Conservation (phyloP, 208 protist species). For the Naegleria gruberi region DNA sequence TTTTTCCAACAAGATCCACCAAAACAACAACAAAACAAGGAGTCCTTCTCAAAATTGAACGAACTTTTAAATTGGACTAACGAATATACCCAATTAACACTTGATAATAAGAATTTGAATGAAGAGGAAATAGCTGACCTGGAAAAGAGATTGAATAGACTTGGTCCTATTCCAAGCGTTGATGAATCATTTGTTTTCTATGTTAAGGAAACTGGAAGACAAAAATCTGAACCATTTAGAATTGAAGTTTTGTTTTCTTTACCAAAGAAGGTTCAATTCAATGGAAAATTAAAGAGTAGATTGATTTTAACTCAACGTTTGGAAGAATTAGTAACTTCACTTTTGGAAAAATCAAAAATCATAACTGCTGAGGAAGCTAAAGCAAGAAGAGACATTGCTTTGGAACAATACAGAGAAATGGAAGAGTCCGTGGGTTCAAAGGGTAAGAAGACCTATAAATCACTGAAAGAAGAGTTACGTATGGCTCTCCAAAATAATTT, state of each 20-base stretch:
- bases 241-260: neutral
- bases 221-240: neutral
- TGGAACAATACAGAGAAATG: neutral
- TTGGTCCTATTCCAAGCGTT: neutral
- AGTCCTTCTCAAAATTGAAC: constrained; percentile 7
- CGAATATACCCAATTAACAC: neutral
- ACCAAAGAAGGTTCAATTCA: neutral
- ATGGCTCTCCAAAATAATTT: neutral
- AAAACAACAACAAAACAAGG: neutral
- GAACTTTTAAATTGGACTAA: constrained; percentile 10
- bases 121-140: neutral
- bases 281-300: neutral
- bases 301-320: neutral
- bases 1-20: neutral
- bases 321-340: neutral
- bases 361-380: neutral
- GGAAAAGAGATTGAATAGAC: neutral
- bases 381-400: neutral
- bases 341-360: neutral
- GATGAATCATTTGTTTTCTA: neutral
- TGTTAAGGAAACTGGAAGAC: neutral
- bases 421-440: neutral
- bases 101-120: neutral
- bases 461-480: neutral
- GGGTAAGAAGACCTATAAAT: neutral